These are phyloP conservation scores for Plantago elongata DNA, from an alignment of 257 asterid genomes.

Conservation along the genomic window DNA sequence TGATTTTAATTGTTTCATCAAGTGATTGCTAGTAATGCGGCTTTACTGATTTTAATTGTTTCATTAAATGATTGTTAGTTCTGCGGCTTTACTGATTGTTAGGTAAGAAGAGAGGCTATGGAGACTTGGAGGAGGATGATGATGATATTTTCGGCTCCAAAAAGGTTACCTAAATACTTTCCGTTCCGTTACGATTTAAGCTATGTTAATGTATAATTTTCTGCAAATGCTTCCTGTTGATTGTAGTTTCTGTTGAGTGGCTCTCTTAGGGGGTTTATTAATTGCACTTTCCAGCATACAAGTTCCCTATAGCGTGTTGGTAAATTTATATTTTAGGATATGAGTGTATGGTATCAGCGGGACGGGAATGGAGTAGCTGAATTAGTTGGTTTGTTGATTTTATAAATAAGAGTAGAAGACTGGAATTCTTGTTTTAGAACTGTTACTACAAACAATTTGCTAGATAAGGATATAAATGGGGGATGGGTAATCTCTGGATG, in stretches of 20 bases:
- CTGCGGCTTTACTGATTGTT: slow-evolving; percentile 11
- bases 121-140: slow-evolving; percentile 83
- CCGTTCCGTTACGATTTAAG: not conserved
- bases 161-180: slow-evolving; percentile 38
- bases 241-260: not conserved
- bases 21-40: not conserved
- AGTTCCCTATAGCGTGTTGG: too few species aligned
- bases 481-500: not conserved
- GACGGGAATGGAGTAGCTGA: too few species aligned
- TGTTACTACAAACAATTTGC: not conserved
- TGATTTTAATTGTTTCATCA: too few species aligned
- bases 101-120: slow-evolving; percentile 79
- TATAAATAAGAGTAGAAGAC: too few species aligned
- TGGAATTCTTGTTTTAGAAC: not conserved
- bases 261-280: not conserved
- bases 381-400: not conserved
- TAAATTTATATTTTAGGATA: too few species aligned
- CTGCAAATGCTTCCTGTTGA: too few species aligned
- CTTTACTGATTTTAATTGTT: slow-evolving; percentile 4
- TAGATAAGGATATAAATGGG: not conserved
- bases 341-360: too few species aligned
- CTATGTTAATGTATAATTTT: not conserved
- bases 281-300: not conserved
- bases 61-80: too few species aligned
- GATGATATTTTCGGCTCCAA: slow-evolving; percentile 88